These are phyloP conservation scores for Magnolia changhungtana DNA, from an alignment of 164 flowering plant species.

Conservation along the genomic window DNA sequence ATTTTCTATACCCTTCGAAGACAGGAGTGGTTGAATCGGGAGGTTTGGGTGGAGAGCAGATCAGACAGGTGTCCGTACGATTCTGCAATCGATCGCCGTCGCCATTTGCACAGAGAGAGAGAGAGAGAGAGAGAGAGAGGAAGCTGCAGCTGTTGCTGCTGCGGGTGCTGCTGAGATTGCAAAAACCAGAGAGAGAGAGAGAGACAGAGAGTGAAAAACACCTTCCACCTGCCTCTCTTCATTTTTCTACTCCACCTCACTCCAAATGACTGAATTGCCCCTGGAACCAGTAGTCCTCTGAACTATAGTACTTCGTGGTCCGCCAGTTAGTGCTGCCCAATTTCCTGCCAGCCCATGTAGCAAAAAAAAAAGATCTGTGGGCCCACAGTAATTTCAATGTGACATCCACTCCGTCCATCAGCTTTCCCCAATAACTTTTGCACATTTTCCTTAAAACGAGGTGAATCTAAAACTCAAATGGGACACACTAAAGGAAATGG, in stretches of 20 bases:
- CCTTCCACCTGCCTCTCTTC: slow-evolving; percentile 1
- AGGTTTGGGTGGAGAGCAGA: slow-evolving; percentile 6
- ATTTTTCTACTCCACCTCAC: not conserved
- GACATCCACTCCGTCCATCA: not conserved
- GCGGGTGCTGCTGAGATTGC: not conserved
- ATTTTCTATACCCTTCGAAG: slow-evolving; percentile 11
- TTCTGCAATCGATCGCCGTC: slow-evolving; percentile 4
- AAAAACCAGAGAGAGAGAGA: slow-evolving; percentile 1
- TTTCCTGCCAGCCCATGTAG: not conserved
- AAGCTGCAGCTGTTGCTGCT: not conserved
- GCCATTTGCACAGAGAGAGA: slow-evolving; percentile 7
- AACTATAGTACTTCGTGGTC: no score
- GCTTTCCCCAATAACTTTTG: not conserved
- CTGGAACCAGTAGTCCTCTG: not conserved
- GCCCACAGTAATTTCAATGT: not conserved
- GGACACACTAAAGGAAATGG: no score
- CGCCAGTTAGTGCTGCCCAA: no score
- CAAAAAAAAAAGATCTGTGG: not conserved
- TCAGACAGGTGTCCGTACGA: not conserved
- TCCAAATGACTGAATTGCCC: slow-evolving; percentile 2
- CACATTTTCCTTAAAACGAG: no score
- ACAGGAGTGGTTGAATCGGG: slow-evolving; percentile 4
- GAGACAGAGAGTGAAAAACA: not conserved
- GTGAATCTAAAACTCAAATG: no score
- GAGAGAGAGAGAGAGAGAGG: no score